phyloP scores from a whole-genome alignment of 306 rosid genomes.

The peach (Prunus persica) region Prunus_persica_NCBIv2 NC_034016.1:21538501-21539000 shows the following conservation, averaged over 20 bases:
- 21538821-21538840: not conserved
- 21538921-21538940: constrained; percentile 46
- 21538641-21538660: constrained; percentile 3
- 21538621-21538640: not conserved
- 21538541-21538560: constrained; percentile 18
- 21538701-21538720: not conserved
- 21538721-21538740: not conserved
- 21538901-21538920: constrained; percentile 34
- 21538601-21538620: not conserved
- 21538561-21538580: constrained; percentile 13
- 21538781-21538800: constrained; percentile 30
- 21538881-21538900: constrained; percentile 40
- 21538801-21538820: constrained; percentile 12
- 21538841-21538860: constrained; percentile 33
- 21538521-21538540: not conserved
- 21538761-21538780: not conserved
- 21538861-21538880: constrained; percentile 48
- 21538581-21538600: constrained; percentile 3
- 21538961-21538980: constrained; percentile 36
- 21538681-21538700: not conserved
- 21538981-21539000: constrained; percentile 22
- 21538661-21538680: constrained; percentile 6
- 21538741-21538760: not conserved
- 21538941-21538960: constrained; percentile 40
- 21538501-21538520: too few species aligned